phyloP scores from a whole-genome alignment of 148 eudicot genomes.

The Rhododendron simsii region DNA sequence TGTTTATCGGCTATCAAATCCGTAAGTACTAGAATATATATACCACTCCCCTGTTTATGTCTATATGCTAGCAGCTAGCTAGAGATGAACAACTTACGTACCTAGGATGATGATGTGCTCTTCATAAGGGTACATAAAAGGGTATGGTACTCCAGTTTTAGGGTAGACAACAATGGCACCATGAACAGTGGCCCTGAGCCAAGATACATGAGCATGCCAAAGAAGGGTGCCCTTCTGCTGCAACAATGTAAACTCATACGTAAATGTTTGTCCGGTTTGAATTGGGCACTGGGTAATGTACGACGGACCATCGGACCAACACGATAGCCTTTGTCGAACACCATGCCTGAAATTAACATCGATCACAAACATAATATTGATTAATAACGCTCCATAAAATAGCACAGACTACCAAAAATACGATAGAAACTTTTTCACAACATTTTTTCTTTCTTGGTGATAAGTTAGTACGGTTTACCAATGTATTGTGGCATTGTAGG shows the following conservation, averaged over 20 bases:
- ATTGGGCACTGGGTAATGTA: conserved; percentile 64
- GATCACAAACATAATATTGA: too few species aligned
- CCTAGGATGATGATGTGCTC: conserved; percentile 56
- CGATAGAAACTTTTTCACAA: background rate
- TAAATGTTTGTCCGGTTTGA: conserved; percentile 46
- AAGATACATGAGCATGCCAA: conserved; percentile 71
- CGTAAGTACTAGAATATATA: background rate
- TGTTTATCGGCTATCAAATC: conserved; percentile 5
- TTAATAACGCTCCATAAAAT: too few species aligned
- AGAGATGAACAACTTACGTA: conserved; percentile 1
- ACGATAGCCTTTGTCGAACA: conserved; percentile 43
- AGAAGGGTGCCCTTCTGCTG: conserved; percentile 64
- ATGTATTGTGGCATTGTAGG: conserved; percentile 58
- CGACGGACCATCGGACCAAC: conserved; percentile 61
- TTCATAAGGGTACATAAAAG: conserved; percentile 46
- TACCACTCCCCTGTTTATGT: background rate
- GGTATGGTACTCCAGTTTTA: conserved; percentile 53
- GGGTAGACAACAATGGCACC: conserved; percentile 66
- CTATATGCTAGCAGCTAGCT: background rate
- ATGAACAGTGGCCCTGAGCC: conserved; percentile 70
- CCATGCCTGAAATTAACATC: conserved; percentile 43
- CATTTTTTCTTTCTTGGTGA: background rate
- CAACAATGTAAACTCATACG: conserved; percentile 48
- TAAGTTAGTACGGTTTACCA: conserved; percentile 30
- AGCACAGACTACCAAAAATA: background rate